Percentiles rank a stretch among this genome's conserved stretches.
Conservation (phyloP, 148 eudicot genomes). For the Rhododendron griersonianum region DNA sequence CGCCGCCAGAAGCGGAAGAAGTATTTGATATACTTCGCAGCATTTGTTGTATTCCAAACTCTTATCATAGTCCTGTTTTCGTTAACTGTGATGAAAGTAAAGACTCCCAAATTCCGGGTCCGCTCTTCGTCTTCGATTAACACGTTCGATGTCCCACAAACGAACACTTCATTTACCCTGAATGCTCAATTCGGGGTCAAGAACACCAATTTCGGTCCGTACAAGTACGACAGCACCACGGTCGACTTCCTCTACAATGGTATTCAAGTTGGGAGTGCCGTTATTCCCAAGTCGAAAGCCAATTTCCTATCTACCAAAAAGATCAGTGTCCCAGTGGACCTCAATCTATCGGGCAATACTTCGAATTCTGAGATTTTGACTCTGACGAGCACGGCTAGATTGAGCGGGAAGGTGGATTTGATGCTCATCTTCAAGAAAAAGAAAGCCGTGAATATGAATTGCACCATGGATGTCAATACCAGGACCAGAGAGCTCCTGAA, state of each 20-base stretch:
- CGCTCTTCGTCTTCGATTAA: background rate
- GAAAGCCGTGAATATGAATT: conserved; percentile 10
- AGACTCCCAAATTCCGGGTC: background rate
- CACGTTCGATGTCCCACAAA: background rate
- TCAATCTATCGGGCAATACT: background rate
- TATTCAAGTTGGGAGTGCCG: background rate
- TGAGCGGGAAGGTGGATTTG: conserved; percentile 21
- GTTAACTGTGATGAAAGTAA: background rate
- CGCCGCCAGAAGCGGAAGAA: background rate
- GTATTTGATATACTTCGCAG: background rate
- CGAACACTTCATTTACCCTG: conserved; percentile 4
- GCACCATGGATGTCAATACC: conserved; percentile 7
- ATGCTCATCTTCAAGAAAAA: conserved; percentile 12
- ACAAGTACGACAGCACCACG: background rate
- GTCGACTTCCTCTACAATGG: background rate
- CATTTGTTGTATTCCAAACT: background rate
- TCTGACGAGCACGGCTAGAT: background rate
- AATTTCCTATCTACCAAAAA: conserved; percentile 11
- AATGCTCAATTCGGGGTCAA: conserved; percentile 14
- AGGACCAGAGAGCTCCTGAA: background rate
- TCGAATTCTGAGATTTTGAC: background rate
- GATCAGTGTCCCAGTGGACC: background rate
- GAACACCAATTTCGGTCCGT: conserved; percentile 12
- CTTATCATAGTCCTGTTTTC: background rate
- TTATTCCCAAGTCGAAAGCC: background rate